Base-by-base conservation (phyloP, 306 rosid species). In the Ormosia semicastrata region DNA sequence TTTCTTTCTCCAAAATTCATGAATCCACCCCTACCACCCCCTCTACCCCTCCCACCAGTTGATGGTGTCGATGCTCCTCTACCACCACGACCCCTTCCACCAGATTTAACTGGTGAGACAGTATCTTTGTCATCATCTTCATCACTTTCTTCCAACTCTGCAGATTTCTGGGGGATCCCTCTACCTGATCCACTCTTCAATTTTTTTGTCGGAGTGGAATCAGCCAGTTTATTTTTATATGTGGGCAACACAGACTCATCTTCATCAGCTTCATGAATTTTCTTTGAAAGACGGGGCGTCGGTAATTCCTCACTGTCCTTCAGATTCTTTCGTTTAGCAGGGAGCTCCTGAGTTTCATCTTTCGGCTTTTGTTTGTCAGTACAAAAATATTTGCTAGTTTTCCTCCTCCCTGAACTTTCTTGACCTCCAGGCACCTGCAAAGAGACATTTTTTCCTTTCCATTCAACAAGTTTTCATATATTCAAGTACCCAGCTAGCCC, bases 1-100 rank as follows among this genome's bases (percentile, higher is more conserved):
- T 92, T 93, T 83, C 98, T 90, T 86, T 95, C 99, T 15, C 98
- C 97, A 71, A 90, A 95, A 87, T 92, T 95, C 99, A 92, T 90
- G 87, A 92, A 93, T 34, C 98, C 99, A 79, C 98, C 93, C 64
- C 98, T 91, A 7, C 99, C 99, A 64, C 87, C 88, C 1, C 98
- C 99, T 83, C 98, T 92, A 65, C 97, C 99, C 78, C 97, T 90
- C 85, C 97, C 97, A 80, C 92, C 86, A 86, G 89, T 58, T 41
- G 98, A 54, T 63, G 74, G 83, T 4, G 75, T 85, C 1, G 92
- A 71, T 53, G 92, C 72, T 81, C 97, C 94, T 86, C 91, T 90
- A 82, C 95, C 97, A 50, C 95, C 97, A 44, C 87, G 89, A 62
- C 97, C 97, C 86, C 94, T 89, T 79, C 99, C 97, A 69, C 83